Base-by-base conservation (phyloP, 1,284 basidiomycete genomes). In the Hymenochaete sp. region DNA sequence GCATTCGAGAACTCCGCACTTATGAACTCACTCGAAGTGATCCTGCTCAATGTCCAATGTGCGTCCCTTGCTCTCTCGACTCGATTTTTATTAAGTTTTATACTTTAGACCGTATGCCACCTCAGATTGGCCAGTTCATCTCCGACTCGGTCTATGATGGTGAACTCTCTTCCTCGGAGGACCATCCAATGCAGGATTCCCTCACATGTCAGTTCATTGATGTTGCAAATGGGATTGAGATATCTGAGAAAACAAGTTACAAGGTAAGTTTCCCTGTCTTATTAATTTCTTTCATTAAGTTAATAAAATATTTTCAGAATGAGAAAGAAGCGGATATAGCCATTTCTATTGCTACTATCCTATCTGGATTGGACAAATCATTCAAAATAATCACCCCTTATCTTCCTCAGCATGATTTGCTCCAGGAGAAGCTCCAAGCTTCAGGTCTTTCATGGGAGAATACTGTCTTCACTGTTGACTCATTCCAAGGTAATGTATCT, bases 311-410 rank as follows among this genome's bases (percentile, higher is more conserved):
- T 22, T 41, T 32, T n/a, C 48, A 82, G 79, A 82, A 81, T 57
- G 14, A 53, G 11, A 52, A 55, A 29, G 79, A 82, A 59, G 59
- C 62, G 50, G 54, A 67, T 36, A 63, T 63, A 25, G 67, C 73
- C 27, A 48, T 79, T 7, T 56, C 65, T 38, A 58, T 82, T 54
- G 71, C 74, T 27, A 48, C 58, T 31, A 61, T 68, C 32, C 67
- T 79, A 33, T 63, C 75, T 52, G 57, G 59, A 4, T 53, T 67
- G 35, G 49, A 58, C 1, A 70, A 68, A 51, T 57, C 62, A 0
- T 83, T 68, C 56, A 70, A 70, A 35, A 71, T 85, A 42, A 78
- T 85, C 38, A 85, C 79, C 4, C 81, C 81, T 1, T 85, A 84
- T 68, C 79, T 81, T 56, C 70, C 66, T 2, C 82, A 85, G 56